phyloP scores from a whole-genome alignment of 768 basidiomycete species.

The Lentinula detonsa region DNA sequence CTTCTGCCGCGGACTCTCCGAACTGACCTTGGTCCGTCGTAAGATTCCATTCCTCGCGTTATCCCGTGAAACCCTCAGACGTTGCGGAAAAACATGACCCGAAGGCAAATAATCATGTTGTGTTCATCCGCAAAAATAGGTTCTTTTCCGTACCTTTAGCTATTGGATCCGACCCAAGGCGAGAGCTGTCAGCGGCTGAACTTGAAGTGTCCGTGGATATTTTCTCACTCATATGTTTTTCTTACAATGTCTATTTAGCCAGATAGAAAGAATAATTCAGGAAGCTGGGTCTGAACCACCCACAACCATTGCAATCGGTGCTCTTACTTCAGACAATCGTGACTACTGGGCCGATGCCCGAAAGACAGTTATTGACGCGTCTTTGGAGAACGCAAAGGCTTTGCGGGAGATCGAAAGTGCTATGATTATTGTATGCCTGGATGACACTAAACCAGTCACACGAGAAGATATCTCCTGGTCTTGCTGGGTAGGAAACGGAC shows the following conservation, averaged over 20 bases:
- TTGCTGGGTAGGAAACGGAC: constrained; percentile 86
- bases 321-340: constrained; percentile 83
- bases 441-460: constrained; percentile 76
- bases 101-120: constrained; percentile 73
- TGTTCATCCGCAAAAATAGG: constrained; percentile 87
- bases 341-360: constrained; percentile 83
- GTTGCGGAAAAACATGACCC: constrained; percentile 79
- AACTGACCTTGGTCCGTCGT: background rate
- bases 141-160: constrained; percentile 81
- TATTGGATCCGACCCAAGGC: constrained; percentile 41
- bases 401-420: constrained; percentile 84
- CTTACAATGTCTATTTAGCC: constrained; percentile 27
- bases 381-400: constrained; percentile 56
- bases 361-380: constrained; percentile 55
- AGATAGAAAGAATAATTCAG: constrained; percentile 64
- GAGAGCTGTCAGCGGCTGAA: constrained; percentile 71
- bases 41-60: constrained; percentile 90
- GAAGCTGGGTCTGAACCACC: constrained; percentile 43
- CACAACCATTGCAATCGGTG: constrained; percentile 56
- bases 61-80: constrained; percentile 80
- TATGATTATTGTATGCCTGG: constrained; percentile 82
- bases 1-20: background rate
- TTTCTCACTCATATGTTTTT: background rate
- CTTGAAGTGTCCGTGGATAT: constrained; percentile 55
- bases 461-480: constrained; percentile 78